phyloP scores from a whole-genome alignment of 306 rosid species.

The Ceratonia siliqua region DNA sequence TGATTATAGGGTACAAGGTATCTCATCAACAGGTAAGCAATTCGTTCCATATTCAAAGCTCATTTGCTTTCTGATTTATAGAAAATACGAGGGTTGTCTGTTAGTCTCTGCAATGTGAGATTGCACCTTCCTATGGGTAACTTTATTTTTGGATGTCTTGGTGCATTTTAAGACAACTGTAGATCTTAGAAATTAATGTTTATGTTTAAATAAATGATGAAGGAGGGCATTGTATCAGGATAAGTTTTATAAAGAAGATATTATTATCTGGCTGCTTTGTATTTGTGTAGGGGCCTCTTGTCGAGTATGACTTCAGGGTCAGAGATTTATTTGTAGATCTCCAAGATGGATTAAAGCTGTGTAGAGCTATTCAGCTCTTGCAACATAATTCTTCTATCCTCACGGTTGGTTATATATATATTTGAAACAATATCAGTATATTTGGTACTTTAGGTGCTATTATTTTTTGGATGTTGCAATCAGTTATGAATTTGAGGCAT shows the following conservation, averaged over 20 bases:
- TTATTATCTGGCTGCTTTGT: conserved; percentile 26
- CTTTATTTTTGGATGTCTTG: not conserved
- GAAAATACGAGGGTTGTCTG: not conserved
- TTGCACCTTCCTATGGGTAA: not conserved
- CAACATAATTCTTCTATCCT: conserved; percentile 73
- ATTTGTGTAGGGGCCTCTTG: conserved; percentile 65
- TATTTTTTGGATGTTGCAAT: not conserved
- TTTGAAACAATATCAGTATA: conserved; percentile 18
- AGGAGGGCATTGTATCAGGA: conserved; percentile 2
- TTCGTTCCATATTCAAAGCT: conserved; percentile 27
- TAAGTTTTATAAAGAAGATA: not conserved
- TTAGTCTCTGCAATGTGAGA: not conserved
- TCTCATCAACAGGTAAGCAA: conserved; percentile 75
- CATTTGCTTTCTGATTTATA: conserved; percentile 10
- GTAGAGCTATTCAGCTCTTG: conserved; percentile 87
- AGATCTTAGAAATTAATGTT: not conserved
- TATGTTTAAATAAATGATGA: not conserved
- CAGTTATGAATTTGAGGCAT: conserved; percentile 38
- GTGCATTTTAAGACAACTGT: not conserved
- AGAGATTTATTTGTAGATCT: conserved; percentile 78
- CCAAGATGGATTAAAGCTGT: conserved; percentile 82
- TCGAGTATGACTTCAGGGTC: conserved; percentile 74
- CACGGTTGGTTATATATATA: conserved; percentile 48
- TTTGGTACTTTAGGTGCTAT: not conserved
- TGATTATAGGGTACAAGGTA: conserved; percentile 73